Percentiles rank a stretch among this genome's conserved stretches.
Evolutionary conservation across 768 basidiomycete species (phyloP).

Genomic region (Pleurotus salmoneostramineus): DNA sequence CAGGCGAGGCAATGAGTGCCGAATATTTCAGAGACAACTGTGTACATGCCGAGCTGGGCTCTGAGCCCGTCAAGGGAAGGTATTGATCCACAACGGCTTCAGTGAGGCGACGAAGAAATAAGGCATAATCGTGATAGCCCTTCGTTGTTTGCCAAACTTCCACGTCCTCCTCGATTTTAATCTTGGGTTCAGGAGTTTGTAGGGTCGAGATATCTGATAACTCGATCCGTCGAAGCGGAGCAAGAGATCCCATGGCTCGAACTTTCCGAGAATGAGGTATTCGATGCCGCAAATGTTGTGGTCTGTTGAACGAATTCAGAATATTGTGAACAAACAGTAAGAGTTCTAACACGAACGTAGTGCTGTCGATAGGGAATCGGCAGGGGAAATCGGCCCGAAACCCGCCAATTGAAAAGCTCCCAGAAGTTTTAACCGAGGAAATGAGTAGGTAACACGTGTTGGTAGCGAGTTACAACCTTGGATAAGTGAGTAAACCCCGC

Average conservation of each 20-base stretch:
- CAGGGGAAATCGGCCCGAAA: background rate
- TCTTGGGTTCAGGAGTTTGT: slow-evolving; percentile 44
- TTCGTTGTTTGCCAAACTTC: slow-evolving; percentile 64
- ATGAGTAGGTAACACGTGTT: no score
- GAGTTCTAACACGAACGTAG: no score
- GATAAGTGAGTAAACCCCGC: no score
- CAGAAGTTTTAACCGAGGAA: no score
- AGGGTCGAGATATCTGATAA: slow-evolving; percentile 9
- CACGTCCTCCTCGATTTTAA: slow-evolving; percentile 72
- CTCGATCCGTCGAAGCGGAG: slow-evolving; percentile 16
- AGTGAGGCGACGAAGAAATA: slow-evolving; percentile 74
- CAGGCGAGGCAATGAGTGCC: background rate
- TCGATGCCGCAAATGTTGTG: background rate
- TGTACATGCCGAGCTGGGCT: slow-evolving; percentile 30
- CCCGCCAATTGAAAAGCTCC: no score
- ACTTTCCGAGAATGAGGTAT: no score
- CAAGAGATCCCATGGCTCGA: slow-evolving; percentile 12
- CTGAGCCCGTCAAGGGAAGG: slow-evolving; percentile 38
- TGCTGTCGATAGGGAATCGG: background rate
- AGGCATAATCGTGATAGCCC: slow-evolving; percentile 69
- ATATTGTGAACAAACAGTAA: no score
- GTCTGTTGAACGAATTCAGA: background rate
- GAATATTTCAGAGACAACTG: background rate
- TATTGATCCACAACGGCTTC: slow-evolving; percentile 69
- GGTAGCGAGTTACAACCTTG: no score